Base-by-base conservation (phyloP, 2,329 filamentous ascomycete genomes). In the Pseudogymnoascus sp. region DNA sequence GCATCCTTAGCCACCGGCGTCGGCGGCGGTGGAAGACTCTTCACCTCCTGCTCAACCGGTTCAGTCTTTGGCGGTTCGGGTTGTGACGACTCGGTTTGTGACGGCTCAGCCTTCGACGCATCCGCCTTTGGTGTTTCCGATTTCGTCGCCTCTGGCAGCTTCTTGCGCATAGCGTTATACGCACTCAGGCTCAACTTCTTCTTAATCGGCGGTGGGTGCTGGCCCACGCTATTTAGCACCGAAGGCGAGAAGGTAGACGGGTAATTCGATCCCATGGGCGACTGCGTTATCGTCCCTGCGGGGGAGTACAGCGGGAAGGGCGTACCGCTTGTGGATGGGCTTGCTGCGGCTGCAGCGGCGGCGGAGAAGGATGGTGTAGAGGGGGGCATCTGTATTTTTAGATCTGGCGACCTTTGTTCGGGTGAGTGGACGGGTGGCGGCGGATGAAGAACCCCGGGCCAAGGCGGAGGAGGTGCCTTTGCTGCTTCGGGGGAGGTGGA, bases 141-240 rank as follows among this genome's bases (percentile, higher is more conserved):
- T 31, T 48, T 63, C 3, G 63, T 60, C 10, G 67, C 61, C 42
- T 71, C 66, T 6, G 64, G 40, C 15, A 35, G 12, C 64, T 77
- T 78, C 29, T 73, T 77, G 68, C 70, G 78, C 2, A 79, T 78
- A 2, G 78, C 79, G 69, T 84, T 86, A 68, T 88, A 88, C 68
- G 87, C 85, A 68, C 84, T 87, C 1, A 87, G 72, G 65, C 83
- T 87, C 37, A 88, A 74, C 72, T 87, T 87, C 77, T 88, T 87
- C 73, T 86, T 87, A 33, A 84, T 75, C 2, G 85, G 85, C 65
- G 83, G 87, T 2, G 83, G 82, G 21, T 79, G 77, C 8, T 77
- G 77, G 5, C 71, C 71, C 7, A 75, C 67, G 12, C 79, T 77
- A 62, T 80, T 82, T 35, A 77, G 69, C 0, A 74, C 67, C 0